Base-by-base conservation (phyloP, 768 basidiomycete genomes). In the Lentinula boryana region DNA sequence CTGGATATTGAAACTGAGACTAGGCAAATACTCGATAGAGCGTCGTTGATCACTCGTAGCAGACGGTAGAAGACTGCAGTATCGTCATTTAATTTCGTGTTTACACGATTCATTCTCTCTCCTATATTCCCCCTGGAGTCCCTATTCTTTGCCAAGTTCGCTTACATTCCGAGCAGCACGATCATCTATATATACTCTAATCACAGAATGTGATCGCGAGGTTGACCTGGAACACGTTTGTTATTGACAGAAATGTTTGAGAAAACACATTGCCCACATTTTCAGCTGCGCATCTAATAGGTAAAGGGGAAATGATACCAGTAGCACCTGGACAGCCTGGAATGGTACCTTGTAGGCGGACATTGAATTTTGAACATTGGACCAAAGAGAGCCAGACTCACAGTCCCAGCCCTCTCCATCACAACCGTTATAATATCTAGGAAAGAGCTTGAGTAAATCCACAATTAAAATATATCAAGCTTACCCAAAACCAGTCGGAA, bases 1-100 rank as follows among this genome's bases (percentile, higher is more conserved):
- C 83, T 55, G 95, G 95, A 10, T 98, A 97, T 75, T 98, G 81
- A 69, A 63, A 16, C 16, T 16, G n/a, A 43, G 6, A 16, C 41
- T 43, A 38, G 36, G 1, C 12, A 13, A n/a, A 23, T 6, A 1
- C 16, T 50, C 49, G 12, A 10, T 50, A 3, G 27, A 27, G 27
- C 1, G 27, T 27, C 27, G 27, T 27, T 27, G 27, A 27, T 27
- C 27, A 27, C 27, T 27, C 27, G n/a, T 18, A n/a, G 5, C 18
- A 7, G 21, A 50, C 44, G 12, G 44, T 46, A n/a, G 2, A 9
- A n/a, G 23, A 50, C n/a, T 27, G 27, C 49, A 8, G 12, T 50
- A 27, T 21, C 13, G 27, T 18, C 23, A 2, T 50, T 50, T 13
- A 10, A 50, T 50, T 27, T 27, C 3, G 27, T 27, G 27, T 27